Conservation (phyloP, 1,284 basidiomycete genomes). For the Golubevia sp. region DNA sequence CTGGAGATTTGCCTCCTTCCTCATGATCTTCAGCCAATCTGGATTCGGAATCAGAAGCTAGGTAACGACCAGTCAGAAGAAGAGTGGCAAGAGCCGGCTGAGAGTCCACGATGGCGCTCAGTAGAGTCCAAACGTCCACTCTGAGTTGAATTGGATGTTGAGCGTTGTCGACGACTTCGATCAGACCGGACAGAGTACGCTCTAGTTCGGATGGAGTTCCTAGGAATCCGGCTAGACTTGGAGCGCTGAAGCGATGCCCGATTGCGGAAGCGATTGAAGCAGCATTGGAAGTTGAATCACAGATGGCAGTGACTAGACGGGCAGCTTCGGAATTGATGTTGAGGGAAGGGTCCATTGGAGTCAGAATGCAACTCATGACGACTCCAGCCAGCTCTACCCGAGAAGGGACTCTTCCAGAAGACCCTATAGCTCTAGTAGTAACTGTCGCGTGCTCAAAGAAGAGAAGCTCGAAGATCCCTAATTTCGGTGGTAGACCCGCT, state of each 20-base stretch:
- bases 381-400: constrained; percentile 32
- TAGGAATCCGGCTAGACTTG: constrained; percentile 30
- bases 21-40: constrained; percentile 4
- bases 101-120: constrained; percentile 40
- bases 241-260: neutral
- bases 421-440: constrained; percentile 18
- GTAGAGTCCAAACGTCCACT: constrained; percentile 41
- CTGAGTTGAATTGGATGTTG: constrained; percentile 24
- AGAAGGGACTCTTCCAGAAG: constrained; percentile 17
- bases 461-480: constrained; percentile 32
- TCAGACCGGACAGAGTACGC: constrained; percentile 19
- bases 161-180: constrained; percentile 27
- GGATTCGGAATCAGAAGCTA: constrained; percentile 26
- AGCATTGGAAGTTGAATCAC: constrained; percentile 23
- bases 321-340: constrained; percentile 26
- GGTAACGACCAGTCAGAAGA: constrained; percentile 42
- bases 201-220: constrained; percentile 45
- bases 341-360: constrained; percentile 25
- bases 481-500: constrained; percentile 13
- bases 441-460: constrained; percentile 37
- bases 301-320: constrained; percentile 31
- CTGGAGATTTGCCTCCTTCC: constrained; percentile 6
- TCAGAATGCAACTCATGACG: constrained; percentile 27
- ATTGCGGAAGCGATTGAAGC: neutral
- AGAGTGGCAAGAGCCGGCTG: constrained; percentile 54